phyloP scores from a whole-genome alignment of 1,284 basidiomycete genomes.

The Pyrrhoderma noxium region DNA sequence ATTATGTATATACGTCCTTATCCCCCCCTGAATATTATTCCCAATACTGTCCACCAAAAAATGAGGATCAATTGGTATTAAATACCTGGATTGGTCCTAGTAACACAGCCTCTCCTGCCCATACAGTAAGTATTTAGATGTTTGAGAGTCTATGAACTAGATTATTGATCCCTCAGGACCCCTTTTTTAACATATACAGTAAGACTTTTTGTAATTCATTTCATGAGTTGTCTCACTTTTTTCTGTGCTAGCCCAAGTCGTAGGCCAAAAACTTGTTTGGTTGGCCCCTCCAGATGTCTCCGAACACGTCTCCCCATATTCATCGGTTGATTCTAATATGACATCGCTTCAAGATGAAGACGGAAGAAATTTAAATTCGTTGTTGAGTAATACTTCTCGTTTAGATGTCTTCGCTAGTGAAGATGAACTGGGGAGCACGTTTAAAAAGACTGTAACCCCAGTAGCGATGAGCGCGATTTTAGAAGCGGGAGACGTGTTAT shows the following conservation, averaged over 20 bases:
- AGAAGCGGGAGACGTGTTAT: slow-evolving; percentile 75
- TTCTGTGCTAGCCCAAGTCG: slow-evolving; percentile 63
- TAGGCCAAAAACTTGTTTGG: slow-evolving; percentile 90
- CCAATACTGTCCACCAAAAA: slow-evolving; percentile 57
- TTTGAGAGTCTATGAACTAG: slow-evolving; percentile 14
- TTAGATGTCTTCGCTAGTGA: slow-evolving; percentile 54
- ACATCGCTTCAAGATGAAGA: slow-evolving; percentile 30
- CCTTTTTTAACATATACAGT: slow-evolving; percentile 91
- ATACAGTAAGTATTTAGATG: slow-evolving; percentile 58
- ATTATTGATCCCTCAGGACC: slow-evolving; percentile 55
- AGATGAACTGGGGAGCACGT: slow-evolving; percentile 19
- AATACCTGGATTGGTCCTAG: slow-evolving; percentile 89
- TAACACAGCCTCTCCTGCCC: slow-evolving; percentile 78
- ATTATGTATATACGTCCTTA: slow-evolving; percentile 79
- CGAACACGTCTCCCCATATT: slow-evolving; percentile 46
- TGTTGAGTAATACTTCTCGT: slow-evolving; percentile 59
- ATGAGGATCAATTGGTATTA: slow-evolving; percentile 62
- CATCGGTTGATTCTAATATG: slow-evolving; percentile 30
- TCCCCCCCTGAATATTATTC: slow-evolving; percentile 38
- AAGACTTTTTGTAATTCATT: slow-evolving; percentile 18
- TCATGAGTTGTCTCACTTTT: not conserved
- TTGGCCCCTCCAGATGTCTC: slow-evolving; percentile 66
- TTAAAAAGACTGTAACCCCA: slow-evolving; percentile 45
- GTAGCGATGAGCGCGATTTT: slow-evolving; percentile 61
- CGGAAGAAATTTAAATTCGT: slow-evolving; percentile 32